Evolutionary conservation across 345 rosid species (phyloP).

Genomic region (Cardamine chenopodiifolia): DNA sequence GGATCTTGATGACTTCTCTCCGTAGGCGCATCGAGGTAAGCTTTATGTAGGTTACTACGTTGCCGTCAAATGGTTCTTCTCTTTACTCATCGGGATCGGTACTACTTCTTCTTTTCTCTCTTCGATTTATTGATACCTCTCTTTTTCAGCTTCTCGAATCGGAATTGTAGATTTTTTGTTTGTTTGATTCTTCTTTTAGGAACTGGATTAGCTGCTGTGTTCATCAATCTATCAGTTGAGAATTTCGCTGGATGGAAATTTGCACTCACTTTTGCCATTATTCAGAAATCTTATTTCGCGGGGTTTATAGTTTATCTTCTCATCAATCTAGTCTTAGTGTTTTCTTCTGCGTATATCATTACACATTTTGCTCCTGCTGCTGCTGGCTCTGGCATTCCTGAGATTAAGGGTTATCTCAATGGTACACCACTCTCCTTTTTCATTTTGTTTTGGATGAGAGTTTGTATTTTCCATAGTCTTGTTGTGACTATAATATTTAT

Average conservation of each 20-base stretch:
- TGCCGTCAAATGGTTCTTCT: slow-evolving; percentile 89
- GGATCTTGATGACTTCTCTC: background rate
- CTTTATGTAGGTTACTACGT: slow-evolving; percentile 72
- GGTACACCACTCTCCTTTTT: slow-evolving; percentile 46
- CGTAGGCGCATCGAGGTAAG: slow-evolving; percentile 86
- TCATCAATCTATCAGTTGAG: slow-evolving; percentile 90
- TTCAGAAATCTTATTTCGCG: slow-evolving; percentile 83
- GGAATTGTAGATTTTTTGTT: background rate
- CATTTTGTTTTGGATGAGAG: background rate
- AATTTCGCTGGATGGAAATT: slow-evolving; percentile 99
- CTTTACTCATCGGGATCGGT: slow-evolving; percentile 94
- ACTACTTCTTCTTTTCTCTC: background rate
- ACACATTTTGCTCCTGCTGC: slow-evolving; percentile 98
- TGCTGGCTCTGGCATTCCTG: slow-evolving; percentile 99
- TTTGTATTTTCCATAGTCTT: background rate
- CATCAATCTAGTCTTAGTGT: slow-evolving; percentile 79
- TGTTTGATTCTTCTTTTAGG: slow-evolving; percentile 49
- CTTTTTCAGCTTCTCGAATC: background rate
- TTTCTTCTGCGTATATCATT: slow-evolving; percentile 86
- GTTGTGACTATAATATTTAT: slow-evolving; percentile 5
- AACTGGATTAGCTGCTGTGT: slow-evolving; percentile 91
- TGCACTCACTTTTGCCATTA: slow-evolving; percentile 69
- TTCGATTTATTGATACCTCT: background rate
- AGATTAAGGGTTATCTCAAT: slow-evolving; percentile 95
- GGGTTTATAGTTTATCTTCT: slow-evolving; percentile 77